A percentile compares a stretch with the other conserved stretches of the same genome.
Conservation (phyloP, 768 basidiomycete species). For the Russula lepida region DNA sequence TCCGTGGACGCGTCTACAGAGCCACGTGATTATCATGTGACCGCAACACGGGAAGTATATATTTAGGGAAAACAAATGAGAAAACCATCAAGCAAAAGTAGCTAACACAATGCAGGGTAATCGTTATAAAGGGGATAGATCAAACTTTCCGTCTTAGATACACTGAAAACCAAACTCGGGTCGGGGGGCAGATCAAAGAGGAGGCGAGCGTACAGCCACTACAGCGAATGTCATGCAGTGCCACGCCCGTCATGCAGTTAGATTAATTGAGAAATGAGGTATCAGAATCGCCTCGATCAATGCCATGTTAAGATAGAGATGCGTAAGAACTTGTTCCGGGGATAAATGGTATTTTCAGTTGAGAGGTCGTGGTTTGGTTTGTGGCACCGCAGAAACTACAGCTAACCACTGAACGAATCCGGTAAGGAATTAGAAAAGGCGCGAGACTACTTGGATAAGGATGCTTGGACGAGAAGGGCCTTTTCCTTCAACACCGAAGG, state of each 20-base stretch:
- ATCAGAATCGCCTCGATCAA: constrained; percentile 7
- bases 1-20: neutral
- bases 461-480: constrained; percentile 8
- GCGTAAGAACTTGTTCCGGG: constrained; percentile 3
- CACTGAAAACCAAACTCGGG: constrained; percentile 3
- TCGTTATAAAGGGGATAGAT: constrained; percentile 10
- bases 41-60: neutral
- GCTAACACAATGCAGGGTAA: constrained; percentile 10
- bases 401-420: neutral
- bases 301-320: constrained; percentile 1
- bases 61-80: neutral
- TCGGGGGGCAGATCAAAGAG: neutral
- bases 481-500: constrained; percentile 68
- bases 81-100: neutral
- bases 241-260: neutral
- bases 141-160: constrained; percentile 10
- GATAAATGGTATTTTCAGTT: neutral
- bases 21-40: constrained; percentile 17
- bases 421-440: neutral
- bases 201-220: neutral
- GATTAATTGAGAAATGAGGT: constrained; percentile 16
- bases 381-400: neutral
- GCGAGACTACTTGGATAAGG: constrained; percentile 6
- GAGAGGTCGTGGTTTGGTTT: neutral
- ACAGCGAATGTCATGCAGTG: neutral